Evolutionary conservation across 1,284 basidiomycete genomes (phyloP).

Genomic region (Tylopilus orsonianus): DNA sequence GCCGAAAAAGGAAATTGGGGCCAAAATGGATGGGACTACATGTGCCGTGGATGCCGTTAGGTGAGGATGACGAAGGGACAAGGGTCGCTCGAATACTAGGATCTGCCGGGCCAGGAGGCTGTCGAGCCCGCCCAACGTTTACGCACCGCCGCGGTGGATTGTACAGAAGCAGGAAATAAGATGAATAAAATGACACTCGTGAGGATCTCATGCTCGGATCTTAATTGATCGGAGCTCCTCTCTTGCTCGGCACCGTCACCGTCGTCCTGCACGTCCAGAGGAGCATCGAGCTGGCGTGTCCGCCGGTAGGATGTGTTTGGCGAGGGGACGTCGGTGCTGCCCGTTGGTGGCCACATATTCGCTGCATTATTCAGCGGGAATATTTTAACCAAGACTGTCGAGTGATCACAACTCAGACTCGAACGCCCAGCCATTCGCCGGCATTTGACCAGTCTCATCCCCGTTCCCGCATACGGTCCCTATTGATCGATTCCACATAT

Average conservation of each 20-base stretch:
- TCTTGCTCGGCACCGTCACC: constrained; percentile 28
- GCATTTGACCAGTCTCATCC: constrained; percentile 1
- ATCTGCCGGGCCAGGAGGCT: constrained; percentile 7
- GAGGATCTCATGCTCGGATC: constrained; percentile 33
- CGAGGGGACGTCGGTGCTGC: background rate
- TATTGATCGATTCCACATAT: constrained; percentile 16
- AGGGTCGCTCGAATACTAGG: background rate
- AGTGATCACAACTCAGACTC: constrained; percentile 24
- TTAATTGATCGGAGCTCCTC: constrained; percentile 27
- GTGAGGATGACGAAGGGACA: background rate
- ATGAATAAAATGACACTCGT: constrained; percentile 2
- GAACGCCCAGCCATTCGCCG: constrained; percentile 9
- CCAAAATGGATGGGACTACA: constrained; percentile 4
- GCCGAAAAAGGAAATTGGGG: constrained; percentile 29
- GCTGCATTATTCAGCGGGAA: constrained; percentile 31
- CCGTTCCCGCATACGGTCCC: constrained; percentile 3
- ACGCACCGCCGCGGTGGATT: constrained; percentile 10
- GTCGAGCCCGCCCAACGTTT: constrained; percentile 1
- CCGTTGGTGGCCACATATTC: constrained; percentile 15
- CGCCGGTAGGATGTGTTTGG: background rate
- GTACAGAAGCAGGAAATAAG: background rate
- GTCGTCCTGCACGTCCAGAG: constrained; percentile 1
- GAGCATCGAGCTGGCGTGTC: background rate
- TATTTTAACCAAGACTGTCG: constrained; percentile 28
- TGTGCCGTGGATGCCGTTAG: constrained; percentile 20